phyloP scores from a whole-genome alignment of 345 rosid genomes.

The Salix brachista region DNA sequence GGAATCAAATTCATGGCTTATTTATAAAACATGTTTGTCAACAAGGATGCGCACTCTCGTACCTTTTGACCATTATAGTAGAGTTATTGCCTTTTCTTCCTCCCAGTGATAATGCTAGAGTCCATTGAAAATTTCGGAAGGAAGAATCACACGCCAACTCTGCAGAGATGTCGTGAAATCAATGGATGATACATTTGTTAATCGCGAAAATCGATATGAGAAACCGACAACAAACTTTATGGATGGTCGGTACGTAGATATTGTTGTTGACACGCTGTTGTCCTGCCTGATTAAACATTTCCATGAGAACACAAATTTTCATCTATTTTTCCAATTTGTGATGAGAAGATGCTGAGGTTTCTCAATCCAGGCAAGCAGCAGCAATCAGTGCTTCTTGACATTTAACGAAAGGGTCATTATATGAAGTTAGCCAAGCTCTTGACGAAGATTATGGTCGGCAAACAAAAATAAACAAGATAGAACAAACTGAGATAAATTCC shows the following conservation, averaged over 20 bases:
- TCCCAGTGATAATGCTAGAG: background rate
- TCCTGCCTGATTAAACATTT: background rate
- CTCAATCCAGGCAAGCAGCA: constrained; percentile 1
- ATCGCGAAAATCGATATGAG: background rate
- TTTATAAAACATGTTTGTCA: constrained; percentile 21
- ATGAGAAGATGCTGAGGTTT: background rate
- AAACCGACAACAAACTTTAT: constrained; percentile 27
- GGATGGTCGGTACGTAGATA: constrained; percentile 22
- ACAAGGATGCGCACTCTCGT: constrained; percentile 10
- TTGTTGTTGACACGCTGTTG: constrained; percentile 10
- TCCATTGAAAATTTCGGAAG: background rate
- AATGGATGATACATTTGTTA: constrained; percentile 15
- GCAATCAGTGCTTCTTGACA: background rate
- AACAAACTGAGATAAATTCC: constrained; percentile 6
- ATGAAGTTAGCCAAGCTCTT: background rate
- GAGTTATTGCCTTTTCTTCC: background rate
- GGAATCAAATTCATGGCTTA: constrained; percentile 31
- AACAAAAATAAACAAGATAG: constrained; percentile 2
- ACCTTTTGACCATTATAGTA: constrained; percentile 25
- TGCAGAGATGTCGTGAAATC: constrained; percentile 7
- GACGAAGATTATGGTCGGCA: background rate
- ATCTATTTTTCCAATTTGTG: background rate
- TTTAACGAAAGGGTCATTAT: background rate
- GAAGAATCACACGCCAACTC: background rate
- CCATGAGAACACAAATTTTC: background rate